These are phyloP conservation scores for Clonostachys chloroleuca DNA, from an alignment of 2,329 filamentous ascomycete genomes.

Conservation along the genomic window DNA sequence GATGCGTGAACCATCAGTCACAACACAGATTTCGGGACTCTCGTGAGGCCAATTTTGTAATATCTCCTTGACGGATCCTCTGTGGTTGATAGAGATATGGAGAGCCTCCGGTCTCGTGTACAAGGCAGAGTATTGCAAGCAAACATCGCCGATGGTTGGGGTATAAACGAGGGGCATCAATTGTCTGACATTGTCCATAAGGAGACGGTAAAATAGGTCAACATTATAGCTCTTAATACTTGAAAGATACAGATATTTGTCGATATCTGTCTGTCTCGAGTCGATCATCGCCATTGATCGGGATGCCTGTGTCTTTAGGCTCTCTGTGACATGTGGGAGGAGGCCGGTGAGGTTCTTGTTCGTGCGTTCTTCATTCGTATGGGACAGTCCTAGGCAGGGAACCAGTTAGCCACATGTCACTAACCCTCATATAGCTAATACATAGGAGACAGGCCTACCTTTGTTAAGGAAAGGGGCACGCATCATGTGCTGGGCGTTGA, in stretches of 20 bases:
- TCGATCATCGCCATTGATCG: constrained; percentile 73
- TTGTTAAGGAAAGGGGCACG: too few species aligned
- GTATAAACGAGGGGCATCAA: constrained; percentile 84
- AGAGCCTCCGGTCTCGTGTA: constrained; percentile 93
- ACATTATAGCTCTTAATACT: constrained; percentile 70
- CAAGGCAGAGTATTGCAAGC: constrained; percentile 90
- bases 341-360: constrained; percentile 63
- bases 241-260: constrained; percentile 82
- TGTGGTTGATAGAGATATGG: constrained; percentile 94
- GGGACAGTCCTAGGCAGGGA: constrained; percentile 50
- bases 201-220: constrained; percentile 78
- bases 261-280: constrained; percentile 63
- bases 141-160: constrained; percentile 91
- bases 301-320: constrained; percentile 53
- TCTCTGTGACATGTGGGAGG: constrained; percentile 60
- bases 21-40: constrained; percentile 90
- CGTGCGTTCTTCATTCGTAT: constrained; percentile 59
- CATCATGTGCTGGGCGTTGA: too few species aligned
- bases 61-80: constrained; percentile 82
- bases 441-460: too few species aligned
- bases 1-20: constrained; percentile 92
- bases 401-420: not conserved
- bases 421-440: too few species aligned
- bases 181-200: constrained; percentile 73
- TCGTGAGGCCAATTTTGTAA: constrained; percentile 89